A percentile compares a stretch with the other conserved stretches of the same genome.
Conservation (phyloP, 495 filamentous ascomycete genomes). For the Tuber melanosporum region DNA sequence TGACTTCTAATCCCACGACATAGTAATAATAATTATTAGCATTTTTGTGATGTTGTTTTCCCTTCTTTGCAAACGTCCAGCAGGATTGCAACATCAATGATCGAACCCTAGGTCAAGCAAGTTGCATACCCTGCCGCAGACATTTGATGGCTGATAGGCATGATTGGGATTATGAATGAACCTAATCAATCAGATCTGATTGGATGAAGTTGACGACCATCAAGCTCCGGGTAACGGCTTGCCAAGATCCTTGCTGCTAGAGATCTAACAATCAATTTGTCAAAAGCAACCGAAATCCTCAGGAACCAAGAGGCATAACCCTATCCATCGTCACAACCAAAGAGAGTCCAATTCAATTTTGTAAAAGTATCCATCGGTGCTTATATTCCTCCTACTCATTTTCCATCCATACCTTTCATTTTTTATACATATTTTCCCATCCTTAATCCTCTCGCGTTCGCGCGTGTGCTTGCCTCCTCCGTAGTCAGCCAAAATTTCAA, state of each 20-base stretch:
- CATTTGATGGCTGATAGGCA: too few species aligned
- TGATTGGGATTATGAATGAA: neutral
- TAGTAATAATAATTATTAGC: too few species aligned
- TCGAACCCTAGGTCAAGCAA: neutral
- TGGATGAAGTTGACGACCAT: neutral
- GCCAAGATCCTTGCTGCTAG: neutral
- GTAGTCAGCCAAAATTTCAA: conserved; percentile 23
- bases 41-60: neutral
- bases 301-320: neutral
- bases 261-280: neutral
- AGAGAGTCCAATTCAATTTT: neutral
- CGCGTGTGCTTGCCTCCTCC: conserved; percentile 35
- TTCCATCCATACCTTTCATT: conserved; percentile 20
- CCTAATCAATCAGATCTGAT: neutral
- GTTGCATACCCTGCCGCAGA: neutral
- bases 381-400: conserved; percentile 19
- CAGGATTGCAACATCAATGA: neutral
- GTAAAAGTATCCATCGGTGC: conserved; percentile 32
- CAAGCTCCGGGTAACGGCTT: neutral
- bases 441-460: conserved; percentile 28
- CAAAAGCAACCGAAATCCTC: conserved; percentile 3
- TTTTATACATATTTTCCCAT: conserved; percentile 32
- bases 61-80: neutral
- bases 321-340: neutral
- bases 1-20: neutral